Percentiles rank a stretch among this genome's conserved stretches.
phyloP scores from a whole-genome alignment of 2,329 filamentous ascomycete genomes.

The Xylaria sp. region DNA sequence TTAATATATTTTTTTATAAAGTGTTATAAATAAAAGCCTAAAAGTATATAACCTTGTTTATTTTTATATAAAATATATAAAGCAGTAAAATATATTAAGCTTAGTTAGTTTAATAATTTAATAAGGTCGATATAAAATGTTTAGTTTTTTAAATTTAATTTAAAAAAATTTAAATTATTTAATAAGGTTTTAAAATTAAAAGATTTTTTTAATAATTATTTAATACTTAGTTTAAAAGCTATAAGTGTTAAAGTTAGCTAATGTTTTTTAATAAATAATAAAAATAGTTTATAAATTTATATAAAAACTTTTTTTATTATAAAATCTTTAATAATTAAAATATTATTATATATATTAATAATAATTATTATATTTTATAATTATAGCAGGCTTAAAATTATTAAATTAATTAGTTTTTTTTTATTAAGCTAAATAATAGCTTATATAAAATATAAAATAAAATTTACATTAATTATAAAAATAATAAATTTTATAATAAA shows the following conservation, averaged over 20 bases:
- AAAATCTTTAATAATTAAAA: neutral
- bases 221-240: neutral
- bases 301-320: neutral
- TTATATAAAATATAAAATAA: neutral
- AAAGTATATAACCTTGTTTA: neutral
- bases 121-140: neutral
- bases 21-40: neutral
- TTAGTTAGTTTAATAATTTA: neutral
- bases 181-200: constrained; percentile 1
- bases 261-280: neutral
- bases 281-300: neutral
- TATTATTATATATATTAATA: neutral
- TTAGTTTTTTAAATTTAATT: constrained; percentile 11
- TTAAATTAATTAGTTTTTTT: neutral
- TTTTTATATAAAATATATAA: neutral
- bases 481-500: neutral
- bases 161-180: neutral
- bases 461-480: neutral
- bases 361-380: neutral
- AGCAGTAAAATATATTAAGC: neutral
- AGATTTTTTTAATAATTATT: neutral
- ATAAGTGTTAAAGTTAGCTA: neutral
- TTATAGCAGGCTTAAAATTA: neutral
- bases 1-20: neutral
- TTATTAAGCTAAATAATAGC: neutral